Percentiles rank a stretch among this genome's conserved stretches.
Conservation (phyloP, 1,284 basidiomycete species). For the Limonomyces culmigenus region DNA sequence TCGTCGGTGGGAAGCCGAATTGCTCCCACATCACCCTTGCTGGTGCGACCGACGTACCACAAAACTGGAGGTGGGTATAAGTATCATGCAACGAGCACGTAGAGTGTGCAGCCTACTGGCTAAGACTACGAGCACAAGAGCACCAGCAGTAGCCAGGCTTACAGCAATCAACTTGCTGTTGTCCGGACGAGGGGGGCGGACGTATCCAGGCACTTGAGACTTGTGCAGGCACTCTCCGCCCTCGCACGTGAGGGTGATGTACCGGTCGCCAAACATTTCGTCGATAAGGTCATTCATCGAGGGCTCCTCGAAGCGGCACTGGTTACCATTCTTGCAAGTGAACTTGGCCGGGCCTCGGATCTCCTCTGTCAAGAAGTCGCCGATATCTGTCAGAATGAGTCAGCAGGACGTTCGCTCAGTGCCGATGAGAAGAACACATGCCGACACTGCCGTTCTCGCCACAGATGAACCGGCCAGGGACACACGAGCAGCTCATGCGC, state of each 20-base stretch:
- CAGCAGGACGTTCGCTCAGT: neutral
- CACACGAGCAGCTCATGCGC: slow-evolving; percentile 78
- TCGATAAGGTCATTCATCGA: slow-evolving; percentile 93
- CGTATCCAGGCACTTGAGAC: slow-evolving; percentile 86
- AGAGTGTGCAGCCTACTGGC: slow-evolving; percentile 19
- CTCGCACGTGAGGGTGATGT: slow-evolving; percentile 77
- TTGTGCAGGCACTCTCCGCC: slow-evolving; percentile 91
- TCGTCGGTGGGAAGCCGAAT: slow-evolving; percentile 73
- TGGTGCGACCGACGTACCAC: slow-evolving; percentile 77
- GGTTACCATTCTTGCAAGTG: slow-evolving; percentile 58
- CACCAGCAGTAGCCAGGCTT: slow-evolving; percentile 63
- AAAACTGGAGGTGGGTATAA: slow-evolving; percentile 30
- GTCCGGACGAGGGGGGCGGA: slow-evolving; percentile 61
- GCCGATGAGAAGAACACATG: slow-evolving; percentile 21
- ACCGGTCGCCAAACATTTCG: slow-evolving; percentile 83
- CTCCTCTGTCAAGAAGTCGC: slow-evolving; percentile 80
- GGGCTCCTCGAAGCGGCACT: slow-evolving; percentile 85
- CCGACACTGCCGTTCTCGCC: slow-evolving; percentile 91
- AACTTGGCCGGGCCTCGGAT: slow-evolving; percentile 88
- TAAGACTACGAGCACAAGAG: slow-evolving; percentile 45
- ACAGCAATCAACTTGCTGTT: slow-evolving; percentile 71
- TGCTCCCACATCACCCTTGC: slow-evolving; percentile 52
- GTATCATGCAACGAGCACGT: neutral
- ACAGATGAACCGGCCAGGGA: slow-evolving; percentile 87
- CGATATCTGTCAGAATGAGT: slow-evolving; percentile 49